Conservation (phyloP, 2,329 filamentous ascomycete genomes). For the Sporothrix sp. region DNA sequence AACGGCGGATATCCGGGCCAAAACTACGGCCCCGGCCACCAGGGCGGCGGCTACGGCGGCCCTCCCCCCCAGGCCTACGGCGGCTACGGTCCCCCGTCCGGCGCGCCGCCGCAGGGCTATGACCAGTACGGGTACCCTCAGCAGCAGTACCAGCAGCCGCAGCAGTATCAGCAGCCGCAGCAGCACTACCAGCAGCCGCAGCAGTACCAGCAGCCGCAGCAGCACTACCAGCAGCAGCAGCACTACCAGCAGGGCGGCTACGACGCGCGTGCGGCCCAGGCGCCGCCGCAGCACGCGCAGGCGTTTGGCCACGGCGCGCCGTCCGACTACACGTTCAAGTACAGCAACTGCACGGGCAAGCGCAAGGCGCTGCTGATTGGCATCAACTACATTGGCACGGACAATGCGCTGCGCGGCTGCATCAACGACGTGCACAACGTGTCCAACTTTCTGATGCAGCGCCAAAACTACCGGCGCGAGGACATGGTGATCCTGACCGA, state of each 20-base stretch:
- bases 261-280: constrained; percentile 23
- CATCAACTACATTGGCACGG: constrained; percentile 70
- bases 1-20: constrained; percentile 20
- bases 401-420: constrained; percentile 63
- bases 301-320: constrained; percentile 60
- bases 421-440: constrained; percentile 77
- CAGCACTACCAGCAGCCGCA: constrained; percentile 20
- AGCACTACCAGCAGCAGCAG: constrained; percentile 11
- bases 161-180: constrained; percentile 32
- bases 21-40: constrained; percentile 19
- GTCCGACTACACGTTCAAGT: constrained; percentile 60
- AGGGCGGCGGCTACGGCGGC: constrained; percentile 13
- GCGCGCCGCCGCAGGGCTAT: constrained; percentile 16
- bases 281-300: constrained; percentile 42
- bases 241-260: constrained; percentile 8
- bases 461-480: constrained; percentile 62
- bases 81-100: constrained; percentile 9
- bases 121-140: constrained; percentile 16
- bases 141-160: constrained; percentile 13
- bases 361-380: constrained; percentile 68
- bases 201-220: constrained; percentile 13
- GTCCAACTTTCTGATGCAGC: constrained; percentile 57
- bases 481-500: constrained; percentile 75
- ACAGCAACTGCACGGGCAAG: constrained; percentile 63
- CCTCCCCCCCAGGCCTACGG: not conserved